These are phyloP conservation scores for Fusarium albosuccineum DNA, from an alignment of 2,329 filamentous ascomycete genomes.

Conservation along the genomic window DNA sequence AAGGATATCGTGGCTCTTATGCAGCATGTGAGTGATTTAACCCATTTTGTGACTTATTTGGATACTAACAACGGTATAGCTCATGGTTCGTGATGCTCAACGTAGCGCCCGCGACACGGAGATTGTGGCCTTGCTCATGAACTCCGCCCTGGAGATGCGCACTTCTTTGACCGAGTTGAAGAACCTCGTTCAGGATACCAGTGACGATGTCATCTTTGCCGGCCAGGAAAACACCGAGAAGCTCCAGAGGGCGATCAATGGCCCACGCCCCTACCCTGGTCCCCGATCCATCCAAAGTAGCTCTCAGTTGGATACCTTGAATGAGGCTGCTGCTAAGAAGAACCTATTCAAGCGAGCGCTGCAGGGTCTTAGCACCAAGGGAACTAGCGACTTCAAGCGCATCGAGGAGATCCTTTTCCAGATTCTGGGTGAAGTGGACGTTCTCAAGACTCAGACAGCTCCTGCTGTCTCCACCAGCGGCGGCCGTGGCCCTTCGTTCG, in stretches of 20 bases:
- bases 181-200: conserved; percentile 86
- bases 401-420: conserved; percentile 95
- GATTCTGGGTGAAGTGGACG: conserved; percentile 91
- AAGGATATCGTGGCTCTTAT: conserved; percentile 97
- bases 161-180: conserved; percentile 97
- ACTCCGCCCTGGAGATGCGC: conserved; percentile 95
- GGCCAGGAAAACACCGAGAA: conserved; percentile 90
- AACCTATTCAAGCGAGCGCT: conserved; percentile 96
- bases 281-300: conserved; percentile 71
- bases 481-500: conserved; percentile 74
- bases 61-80: conserved; percentile 58
- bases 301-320: conserved; percentile 67
- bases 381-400: conserved; percentile 85
- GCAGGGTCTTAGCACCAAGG: conserved; percentile 89
- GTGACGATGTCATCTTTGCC: conserved; percentile 86
- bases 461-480: conserved; percentile 53
- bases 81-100: conserved; percentile 96
- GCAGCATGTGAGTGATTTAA: conserved; percentile 79
- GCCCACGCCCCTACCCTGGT: conserved; percentile 85
- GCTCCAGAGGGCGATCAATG: conserved; percentile 84
- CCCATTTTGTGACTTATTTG: background rate
- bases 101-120: conserved; percentile 96
- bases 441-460: conserved; percentile 74
- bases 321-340: conserved; percentile 79
- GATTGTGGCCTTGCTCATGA: conserved; percentile 92